Percentiles rank a stretch among this genome's conserved stretches.
These are phyloP conservation scores for Ehretia macrophylla DNA, from an alignment of 257 asterid species.

Conservation along the genomic window DNA sequence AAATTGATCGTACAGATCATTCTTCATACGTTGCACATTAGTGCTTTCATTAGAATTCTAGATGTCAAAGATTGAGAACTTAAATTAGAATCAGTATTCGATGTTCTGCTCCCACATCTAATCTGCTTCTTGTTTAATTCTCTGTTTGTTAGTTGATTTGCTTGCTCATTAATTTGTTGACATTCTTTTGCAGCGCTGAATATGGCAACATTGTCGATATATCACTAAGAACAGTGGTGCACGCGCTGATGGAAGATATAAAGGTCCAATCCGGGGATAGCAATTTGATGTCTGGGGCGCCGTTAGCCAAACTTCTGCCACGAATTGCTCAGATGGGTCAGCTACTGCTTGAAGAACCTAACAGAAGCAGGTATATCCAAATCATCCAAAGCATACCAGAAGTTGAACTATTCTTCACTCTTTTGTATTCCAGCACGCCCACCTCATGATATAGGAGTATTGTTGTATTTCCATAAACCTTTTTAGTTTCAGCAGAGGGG, in stretches of 20 bases:
- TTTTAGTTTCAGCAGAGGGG: conserved; percentile 4
- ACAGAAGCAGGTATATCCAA: conserved; percentile 56
- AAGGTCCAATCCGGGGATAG: conserved; percentile 42
- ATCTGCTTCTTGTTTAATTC: too few relatives aligned
- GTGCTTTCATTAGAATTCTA: too few relatives aligned
- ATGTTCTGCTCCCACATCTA: too few relatives aligned
- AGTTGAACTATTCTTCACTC: conserved; percentile 78
- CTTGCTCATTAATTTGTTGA: neutral
- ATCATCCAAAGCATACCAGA: conserved; percentile 50
- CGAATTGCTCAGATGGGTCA: conserved; percentile 61
- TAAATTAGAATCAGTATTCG: too few relatives aligned
- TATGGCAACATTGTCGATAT: conserved; percentile 53
- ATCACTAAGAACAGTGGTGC: conserved; percentile 57
- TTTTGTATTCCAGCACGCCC: conserved; percentile 70
- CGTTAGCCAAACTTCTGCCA: conserved; percentile 76
- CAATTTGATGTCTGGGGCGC: conserved; percentile 47
- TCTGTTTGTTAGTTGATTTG: neutral
- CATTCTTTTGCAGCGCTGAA: conserved; percentile 49
- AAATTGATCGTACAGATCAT: too few relatives aligned
- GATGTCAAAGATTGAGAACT: too few relatives aligned
- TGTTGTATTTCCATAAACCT: conserved; percentile 1
- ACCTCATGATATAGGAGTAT: conserved; percentile 27
- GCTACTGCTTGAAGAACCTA: conserved; percentile 50
- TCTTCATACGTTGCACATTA: too few relatives aligned
- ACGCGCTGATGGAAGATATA: conserved; percentile 49